phyloP scores from a whole-genome alignment of 495 filamentous ascomycete genomes.

The Cudoniella acicularis region DNA sequence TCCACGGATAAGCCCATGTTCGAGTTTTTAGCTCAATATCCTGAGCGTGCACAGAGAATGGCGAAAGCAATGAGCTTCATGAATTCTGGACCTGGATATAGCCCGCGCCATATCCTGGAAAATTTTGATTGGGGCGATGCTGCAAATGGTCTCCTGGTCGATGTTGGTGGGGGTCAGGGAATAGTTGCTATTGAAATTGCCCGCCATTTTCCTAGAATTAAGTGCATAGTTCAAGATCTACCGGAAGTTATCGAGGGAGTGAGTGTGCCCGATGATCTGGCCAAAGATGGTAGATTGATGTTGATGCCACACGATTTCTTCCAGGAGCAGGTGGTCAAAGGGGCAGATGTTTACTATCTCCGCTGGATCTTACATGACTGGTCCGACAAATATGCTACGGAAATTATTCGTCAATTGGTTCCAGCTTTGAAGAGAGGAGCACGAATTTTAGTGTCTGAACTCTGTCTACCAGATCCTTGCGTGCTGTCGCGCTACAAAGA shows the following conservation, averaged over 20 bases:
- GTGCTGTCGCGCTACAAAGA: no score
- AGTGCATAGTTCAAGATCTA: constrained; percentile 27
- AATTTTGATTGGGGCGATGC: no score
- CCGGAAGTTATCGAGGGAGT: background rate
- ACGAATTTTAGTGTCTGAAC: constrained; percentile 41
- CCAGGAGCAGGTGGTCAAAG: constrained; percentile 33
- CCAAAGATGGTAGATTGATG: background rate
- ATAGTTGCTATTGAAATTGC: constrained; percentile 21
- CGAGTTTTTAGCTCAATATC: background rate
- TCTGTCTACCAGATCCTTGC: no score
- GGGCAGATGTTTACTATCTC: constrained; percentile 45
- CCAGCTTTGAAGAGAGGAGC: constrained; percentile 35
- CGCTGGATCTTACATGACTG: constrained; percentile 47
- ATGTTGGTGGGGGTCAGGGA: background rate
- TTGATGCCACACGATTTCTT: constrained; percentile 39
- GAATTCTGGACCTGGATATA: no score
- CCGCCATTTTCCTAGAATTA: constrained; percentile 14
- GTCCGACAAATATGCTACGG: constrained; percentile 31
- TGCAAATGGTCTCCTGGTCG: background rate
- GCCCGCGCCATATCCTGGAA: no score
- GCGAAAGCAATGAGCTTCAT: no score
- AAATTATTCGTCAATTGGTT: constrained; percentile 36
- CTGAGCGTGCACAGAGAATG: background rate
- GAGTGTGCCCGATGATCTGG: background rate
- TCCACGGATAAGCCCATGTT: background rate